These are phyloP conservation scores for Phallus indusiatus DNA, from an alignment of 768 basidiomycete genomes.

Conservation along the genomic window DNA sequence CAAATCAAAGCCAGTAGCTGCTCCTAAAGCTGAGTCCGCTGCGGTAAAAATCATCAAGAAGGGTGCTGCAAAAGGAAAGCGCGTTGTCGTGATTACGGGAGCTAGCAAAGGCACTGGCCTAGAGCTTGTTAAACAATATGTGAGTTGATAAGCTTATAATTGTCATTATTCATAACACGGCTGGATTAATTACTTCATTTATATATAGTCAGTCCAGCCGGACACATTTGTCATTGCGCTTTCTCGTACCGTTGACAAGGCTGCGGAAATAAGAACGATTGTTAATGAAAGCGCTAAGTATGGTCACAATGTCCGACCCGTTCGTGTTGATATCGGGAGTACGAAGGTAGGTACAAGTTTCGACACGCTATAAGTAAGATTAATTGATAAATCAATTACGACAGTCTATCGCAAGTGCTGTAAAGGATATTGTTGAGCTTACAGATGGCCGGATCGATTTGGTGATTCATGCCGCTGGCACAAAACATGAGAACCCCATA, in stretches of 20 bases:
- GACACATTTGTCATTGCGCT: constrained; percentile 7
- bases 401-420: constrained; percentile 1
- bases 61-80: constrained; percentile 5
- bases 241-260: constrained; percentile 4
- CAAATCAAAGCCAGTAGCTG: not conserved
- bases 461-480: constrained; percentile 2
- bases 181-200: not conserved
- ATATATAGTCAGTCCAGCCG: not conserved
- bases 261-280: not conserved
- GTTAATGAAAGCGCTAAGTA: not conserved
- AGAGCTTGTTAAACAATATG: constrained; percentile 8
- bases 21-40: not conserved
- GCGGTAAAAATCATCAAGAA: constrained; percentile 1
- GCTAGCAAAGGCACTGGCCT: constrained; percentile 4
- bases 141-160: not conserved
- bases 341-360: constrained; percentile 1
- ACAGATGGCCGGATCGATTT: constrained; percentile 7
- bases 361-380: not conserved
- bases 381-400: not conserved
- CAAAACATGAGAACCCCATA: not conserved
- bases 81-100: constrained; percentile 6
- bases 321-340: not conserved
- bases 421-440: constrained; percentile 4
- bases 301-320: constrained; percentile 6
- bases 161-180: not conserved